Percentiles rank a stretch among this genome's conserved stretches.
phyloP scores from a whole-genome alignment of 257 asterid genomes.

The Ligustrum vulgare region DNA sequence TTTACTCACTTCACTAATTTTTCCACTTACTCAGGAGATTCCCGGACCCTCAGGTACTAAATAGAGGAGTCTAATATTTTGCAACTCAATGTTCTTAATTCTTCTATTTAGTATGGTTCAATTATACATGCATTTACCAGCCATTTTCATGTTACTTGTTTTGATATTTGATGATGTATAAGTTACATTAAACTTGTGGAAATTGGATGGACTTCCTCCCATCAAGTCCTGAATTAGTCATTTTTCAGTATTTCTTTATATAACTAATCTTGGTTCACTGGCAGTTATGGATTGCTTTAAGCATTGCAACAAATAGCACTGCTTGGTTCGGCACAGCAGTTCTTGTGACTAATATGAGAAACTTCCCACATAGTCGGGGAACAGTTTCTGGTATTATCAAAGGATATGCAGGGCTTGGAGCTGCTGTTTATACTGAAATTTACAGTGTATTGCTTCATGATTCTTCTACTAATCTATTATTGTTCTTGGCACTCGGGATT shows the following conservation, averaged over 20 bases:
- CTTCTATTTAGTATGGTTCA: neutral
- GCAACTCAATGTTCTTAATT: neutral
- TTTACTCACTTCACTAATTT: no score
- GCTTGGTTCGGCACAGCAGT: conserved; percentile 74
- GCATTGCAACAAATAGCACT: conserved; percentile 59
- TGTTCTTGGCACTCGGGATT: conserved; percentile 56
- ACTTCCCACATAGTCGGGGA: conserved; percentile 73
- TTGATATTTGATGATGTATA: neutral
- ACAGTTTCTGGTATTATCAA: conserved; percentile 70
- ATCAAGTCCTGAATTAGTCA: neutral
- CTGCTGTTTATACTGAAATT: conserved; percentile 66
- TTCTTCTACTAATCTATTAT: conserved; percentile 55
- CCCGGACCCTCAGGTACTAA: no score
- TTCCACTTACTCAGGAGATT: no score
- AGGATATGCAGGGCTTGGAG: conserved; percentile 71
- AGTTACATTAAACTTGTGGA: neutral
- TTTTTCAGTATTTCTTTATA: neutral
- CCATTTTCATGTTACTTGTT: neutral
- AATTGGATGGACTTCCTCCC: no score
- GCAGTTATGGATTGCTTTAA: conserved; percentile 70
- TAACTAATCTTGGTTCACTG: conserved; percentile 20
- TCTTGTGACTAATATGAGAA: conserved; percentile 76
- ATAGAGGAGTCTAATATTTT: neutral
- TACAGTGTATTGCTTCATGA: conserved; percentile 47
- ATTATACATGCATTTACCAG: neutral